A percentile compares a stretch with the other conserved stretches of the same genome.
Evolutionary conservation across 352 stramenopile species (phyloP).

Genomic region (Phytophthora rubi): DNA sequence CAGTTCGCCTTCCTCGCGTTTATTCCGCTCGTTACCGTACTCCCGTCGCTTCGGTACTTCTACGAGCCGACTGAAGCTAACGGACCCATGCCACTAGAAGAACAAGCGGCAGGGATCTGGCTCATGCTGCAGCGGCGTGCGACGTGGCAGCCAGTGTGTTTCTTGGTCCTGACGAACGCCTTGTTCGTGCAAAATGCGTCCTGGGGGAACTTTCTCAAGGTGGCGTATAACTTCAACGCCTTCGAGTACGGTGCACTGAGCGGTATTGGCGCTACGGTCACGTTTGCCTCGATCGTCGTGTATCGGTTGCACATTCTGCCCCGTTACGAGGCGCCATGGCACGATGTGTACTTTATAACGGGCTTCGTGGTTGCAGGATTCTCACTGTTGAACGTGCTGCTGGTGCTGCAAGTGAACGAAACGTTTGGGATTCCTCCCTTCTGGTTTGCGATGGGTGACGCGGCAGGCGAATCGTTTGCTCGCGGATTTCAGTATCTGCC

Average conservation of each 20-base stretch:
- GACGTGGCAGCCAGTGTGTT: constrained; percentile 80
- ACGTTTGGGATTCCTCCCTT: constrained; percentile 63
- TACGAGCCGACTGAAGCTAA: constrained; percentile 51
- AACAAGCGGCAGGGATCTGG: constrained; percentile 56
- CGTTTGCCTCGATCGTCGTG: constrained; percentile 60
- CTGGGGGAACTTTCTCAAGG: constrained; percentile 84
- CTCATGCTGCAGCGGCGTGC: constrained; percentile 70
- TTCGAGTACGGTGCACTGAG: constrained; percentile 83
- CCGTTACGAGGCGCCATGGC: constrained; percentile 55
- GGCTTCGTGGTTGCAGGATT: constrained; percentile 64
- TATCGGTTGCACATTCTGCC: constrained; percentile 63
- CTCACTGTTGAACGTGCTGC: constrained; percentile 73
- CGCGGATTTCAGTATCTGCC: constrained; percentile 83
- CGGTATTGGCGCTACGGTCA: constrained; percentile 72
- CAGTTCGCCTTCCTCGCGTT: constrained; percentile 70
- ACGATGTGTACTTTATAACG: constrained; percentile 70
- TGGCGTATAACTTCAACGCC: constrained; percentile 70
- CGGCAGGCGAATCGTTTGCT: constrained; percentile 71
- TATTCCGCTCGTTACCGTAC: constrained; percentile 58
- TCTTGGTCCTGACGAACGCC: constrained; percentile 67
- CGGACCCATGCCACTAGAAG: constrained; percentile 35
- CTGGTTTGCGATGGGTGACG: constrained; percentile 81
- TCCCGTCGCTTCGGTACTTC: constrained; percentile 64
- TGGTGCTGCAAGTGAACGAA: constrained; percentile 75
- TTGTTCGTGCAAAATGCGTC: constrained; percentile 77